Evolutionary conservation across 177 flowering plant species (phyloP), one percentile per base, ranked within the genome.

Genomic region (Vitis hybrid): DNA sequence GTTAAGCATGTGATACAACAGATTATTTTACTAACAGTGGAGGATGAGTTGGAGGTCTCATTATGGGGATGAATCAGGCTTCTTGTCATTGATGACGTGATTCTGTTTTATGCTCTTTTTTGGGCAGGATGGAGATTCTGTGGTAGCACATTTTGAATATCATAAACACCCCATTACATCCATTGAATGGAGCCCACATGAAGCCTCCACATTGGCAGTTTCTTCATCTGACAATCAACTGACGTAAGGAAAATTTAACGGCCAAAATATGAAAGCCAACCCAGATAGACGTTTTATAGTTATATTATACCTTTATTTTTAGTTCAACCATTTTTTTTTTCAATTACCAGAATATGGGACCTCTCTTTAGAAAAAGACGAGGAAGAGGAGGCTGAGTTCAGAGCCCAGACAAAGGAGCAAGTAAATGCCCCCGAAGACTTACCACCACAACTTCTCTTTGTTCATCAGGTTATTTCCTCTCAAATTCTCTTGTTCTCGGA

Each of bases 171-270:
- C 99, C 1, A 82, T 96, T 65, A 93, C 99, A 60, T 96, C 99
- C 17, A 92, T 96, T 52, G 99, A 93, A 79, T 96, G 99, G 99
- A 91, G 98, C 67, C 94, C 97, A 2, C 95, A 91, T 76, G 98
- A 96, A 77, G 81, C 89, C 65, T 96, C 99, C 46, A 86, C 97
- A 7, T 79, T 95, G 81, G 93, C 98, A 57, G 98, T 92, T 65
- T 82, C 97, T 60, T 96, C 99, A 57, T 51, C 95, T 0, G 99
- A 96, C 77, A 87, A 92, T 79, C 99, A 93, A 75, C 77, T 96
- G 18, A 96, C 99, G 98, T 96, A 83, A 85, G 94, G 55, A 9
- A 52, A 62, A 50, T 55, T 66, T 35, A 17, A 18, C 7, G 1
- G n/a, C 6, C 10, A 30, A 17, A 51, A 13, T 21, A 11, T 15